Evolutionary conservation across 805 yeast genomes (phyloP).

Genomic region (Candida endomychidarum): DNA sequence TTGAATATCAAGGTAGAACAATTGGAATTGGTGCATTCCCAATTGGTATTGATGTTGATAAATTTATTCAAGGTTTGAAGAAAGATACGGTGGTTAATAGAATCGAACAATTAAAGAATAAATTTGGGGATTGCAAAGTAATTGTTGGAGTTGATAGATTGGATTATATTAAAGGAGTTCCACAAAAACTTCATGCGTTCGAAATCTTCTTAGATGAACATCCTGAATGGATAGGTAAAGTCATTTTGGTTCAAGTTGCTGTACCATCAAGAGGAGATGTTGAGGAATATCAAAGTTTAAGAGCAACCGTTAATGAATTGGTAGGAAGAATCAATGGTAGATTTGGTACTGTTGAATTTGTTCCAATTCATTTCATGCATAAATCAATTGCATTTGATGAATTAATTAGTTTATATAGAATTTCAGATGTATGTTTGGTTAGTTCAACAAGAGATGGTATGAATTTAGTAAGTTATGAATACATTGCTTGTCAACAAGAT

Average conservation of each 20-base stretch:
- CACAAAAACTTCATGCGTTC: slow-evolving; percentile 94
- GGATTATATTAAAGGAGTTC: slow-evolving; percentile 97
- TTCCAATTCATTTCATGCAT: slow-evolving; percentile 96
- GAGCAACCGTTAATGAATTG: slow-evolving; percentile 92
- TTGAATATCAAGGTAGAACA: slow-evolving; percentile 69
- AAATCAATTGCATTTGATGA: slow-evolving; percentile 89
- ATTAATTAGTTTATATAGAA: slow-evolving; percentile 79
- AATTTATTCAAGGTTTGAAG: slow-evolving; percentile 76
- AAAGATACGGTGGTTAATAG: slow-evolving; percentile 63
- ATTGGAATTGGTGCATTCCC: slow-evolving; percentile 96
- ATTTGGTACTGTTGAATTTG: slow-evolving; percentile 95
- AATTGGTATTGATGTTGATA: slow-evolving; percentile 96
- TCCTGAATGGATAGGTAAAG: slow-evolving; percentile 98
- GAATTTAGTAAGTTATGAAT: slow-evolving; percentile 95
- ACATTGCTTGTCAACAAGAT: slow-evolving; percentile 90
- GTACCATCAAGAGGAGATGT: slow-evolving; percentile 98
- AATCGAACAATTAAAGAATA: slow-evolving; percentile 55
- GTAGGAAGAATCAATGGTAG: slow-evolving; percentile 96
- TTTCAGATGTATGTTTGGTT: slow-evolving; percentile 88
- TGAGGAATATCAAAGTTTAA: slow-evolving; percentile 90
- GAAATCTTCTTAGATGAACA: slow-evolving; percentile 89
- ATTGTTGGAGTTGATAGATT: slow-evolving; percentile 96
- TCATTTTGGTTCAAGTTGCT: slow-evolving; percentile 92
- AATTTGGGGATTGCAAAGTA: slow-evolving; percentile 76
- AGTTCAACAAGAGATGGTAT: slow-evolving; percentile 97